Conservation (phyloP, 148 eudicot species). For the Persicaria tinctoria region DNA sequence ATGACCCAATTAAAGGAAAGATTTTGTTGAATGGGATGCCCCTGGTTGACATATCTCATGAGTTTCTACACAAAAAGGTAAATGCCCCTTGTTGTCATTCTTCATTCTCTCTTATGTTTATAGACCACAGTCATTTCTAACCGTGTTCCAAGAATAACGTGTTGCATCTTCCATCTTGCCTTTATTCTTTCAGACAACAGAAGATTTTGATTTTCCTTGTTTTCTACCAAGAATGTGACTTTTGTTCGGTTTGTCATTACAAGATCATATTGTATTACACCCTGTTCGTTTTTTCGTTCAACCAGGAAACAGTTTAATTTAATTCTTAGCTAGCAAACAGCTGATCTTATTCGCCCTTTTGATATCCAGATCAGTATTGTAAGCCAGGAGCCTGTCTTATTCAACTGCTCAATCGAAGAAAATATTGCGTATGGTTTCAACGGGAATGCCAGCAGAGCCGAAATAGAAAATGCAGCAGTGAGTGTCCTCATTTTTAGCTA, state of each 20-base stretch:
- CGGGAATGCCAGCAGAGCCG: constrained; percentile 58
- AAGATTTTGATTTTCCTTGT: too few species aligned
- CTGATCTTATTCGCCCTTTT: not conserved
- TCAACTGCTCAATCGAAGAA: constrained; percentile 87
- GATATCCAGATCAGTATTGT: constrained; percentile 71
- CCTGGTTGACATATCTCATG: constrained; percentile 63
- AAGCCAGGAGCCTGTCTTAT: constrained; percentile 93
- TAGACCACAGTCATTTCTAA: not conserved
- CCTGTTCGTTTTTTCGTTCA: too few species aligned
- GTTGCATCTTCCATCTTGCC: too few species aligned
- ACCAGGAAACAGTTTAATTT: too few species aligned
- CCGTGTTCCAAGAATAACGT: not conserved
- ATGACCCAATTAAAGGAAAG: constrained; percentile 77
- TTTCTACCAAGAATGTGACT: too few species aligned
- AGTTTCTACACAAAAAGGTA: constrained; percentile 80
- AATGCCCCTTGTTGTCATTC: not conserved
- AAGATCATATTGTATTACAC: too few species aligned
- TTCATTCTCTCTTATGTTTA: not conserved
- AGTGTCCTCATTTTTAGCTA: constrained; percentile 21
- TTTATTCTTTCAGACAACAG: too few species aligned
- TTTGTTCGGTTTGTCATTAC: too few species aligned
- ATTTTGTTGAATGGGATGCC: constrained; percentile 74
- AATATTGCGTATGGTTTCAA: constrained; percentile 84
- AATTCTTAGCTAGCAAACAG: not conserved
- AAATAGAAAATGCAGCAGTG: constrained; percentile 87